These are phyloP conservation scores for Themeda triandra DNA, from an alignment of 176 grass and related monocot genomes.

Conservation along the genomic window DNA sequence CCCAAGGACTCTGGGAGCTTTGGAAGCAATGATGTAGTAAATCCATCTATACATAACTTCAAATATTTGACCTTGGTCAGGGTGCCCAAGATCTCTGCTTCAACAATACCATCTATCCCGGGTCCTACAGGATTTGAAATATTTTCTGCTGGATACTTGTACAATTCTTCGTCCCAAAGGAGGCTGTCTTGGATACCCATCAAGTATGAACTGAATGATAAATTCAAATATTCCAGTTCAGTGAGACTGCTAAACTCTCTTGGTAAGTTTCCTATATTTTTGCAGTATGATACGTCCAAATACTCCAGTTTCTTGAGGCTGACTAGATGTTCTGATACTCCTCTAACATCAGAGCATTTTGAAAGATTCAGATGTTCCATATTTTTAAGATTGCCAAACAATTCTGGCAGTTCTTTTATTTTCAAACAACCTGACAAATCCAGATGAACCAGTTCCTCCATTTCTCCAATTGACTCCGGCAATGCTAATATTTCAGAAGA, in stretches of 20 bases:
- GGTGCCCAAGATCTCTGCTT: not conserved
- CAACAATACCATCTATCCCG: not conserved
- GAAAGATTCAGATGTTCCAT: conserved; percentile 3
- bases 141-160: not conserved
- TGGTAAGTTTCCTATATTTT: conserved; percentile 1
- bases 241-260: not conserved
- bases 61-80: not conserved
- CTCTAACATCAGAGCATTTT: not conserved
- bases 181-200: not conserved
- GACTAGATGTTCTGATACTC: not conserved
- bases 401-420: not conserved
- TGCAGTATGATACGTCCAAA: conserved; percentile 8
- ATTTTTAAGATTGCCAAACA: not conserved
- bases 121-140: not conserved
- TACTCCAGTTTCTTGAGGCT: not conserved
- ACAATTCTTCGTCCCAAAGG: not conserved
- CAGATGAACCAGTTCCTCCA: not conserved
- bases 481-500: not conserved
- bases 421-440: conserved; percentile 18
- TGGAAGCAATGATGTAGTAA: not conserved
- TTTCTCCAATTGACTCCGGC: not conserved
- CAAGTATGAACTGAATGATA: conserved; percentile 22
- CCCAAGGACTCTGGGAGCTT: conserved; percentile 12
- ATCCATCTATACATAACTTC: not conserved
- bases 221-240: not conserved